phyloP scores from a whole-genome alignment of 148 eudicot genomes.

The Spergularia bocconei region DNA sequence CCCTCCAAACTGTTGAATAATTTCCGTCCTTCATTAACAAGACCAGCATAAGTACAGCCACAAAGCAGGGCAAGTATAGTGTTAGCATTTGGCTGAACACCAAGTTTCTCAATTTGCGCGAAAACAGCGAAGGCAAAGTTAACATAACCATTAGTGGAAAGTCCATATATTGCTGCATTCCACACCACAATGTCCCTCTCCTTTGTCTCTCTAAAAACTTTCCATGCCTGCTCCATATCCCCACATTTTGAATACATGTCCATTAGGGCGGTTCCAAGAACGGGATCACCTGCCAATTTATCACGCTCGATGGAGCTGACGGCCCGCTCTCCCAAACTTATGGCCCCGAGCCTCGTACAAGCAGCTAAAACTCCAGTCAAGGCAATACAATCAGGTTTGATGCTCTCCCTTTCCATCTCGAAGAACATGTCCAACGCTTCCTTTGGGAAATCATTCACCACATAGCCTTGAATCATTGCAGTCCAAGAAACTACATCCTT shows the following conservation, averaged over 20 bases:
- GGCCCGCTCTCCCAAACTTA: slow-evolving; percentile 42
- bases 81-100: slow-evolving; percentile 41
- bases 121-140: slow-evolving; percentile 43
- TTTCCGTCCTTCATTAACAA: slow-evolving; percentile 44
- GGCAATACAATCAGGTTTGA: slow-evolving; percentile 43
- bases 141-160: slow-evolving; percentile 45
- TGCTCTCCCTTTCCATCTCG: slow-evolving; percentile 35
- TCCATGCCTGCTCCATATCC: slow-evolving; percentile 41
- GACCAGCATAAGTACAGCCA: slow-evolving; percentile 60
- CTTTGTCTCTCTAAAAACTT: slow-evolving; percentile 42
- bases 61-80: slow-evolving; percentile 56
- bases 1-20: slow-evolving; percentile 37
- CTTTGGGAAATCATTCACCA: slow-evolving; percentile 47
- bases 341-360: slow-evolving; percentile 56
- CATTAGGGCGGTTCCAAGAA: slow-evolving; percentile 51
- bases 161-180: slow-evolving; percentile 48
- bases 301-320: slow-evolving; percentile 31
- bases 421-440: slow-evolving; percentile 54
- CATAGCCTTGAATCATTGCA: slow-evolving; percentile 63
- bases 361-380: slow-evolving; percentile 53
- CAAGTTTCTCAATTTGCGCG: slow-evolving; percentile 46
- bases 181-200: slow-evolving; percentile 53
- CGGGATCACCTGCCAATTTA: slow-evolving; percentile 34
- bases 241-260: slow-evolving; percentile 77
- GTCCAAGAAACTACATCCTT: slow-evolving; percentile 63